phyloP scores from a whole-genome alignment of 2,329 filamentous ascomycete species.

The Ilyonectria sp. region DNA sequence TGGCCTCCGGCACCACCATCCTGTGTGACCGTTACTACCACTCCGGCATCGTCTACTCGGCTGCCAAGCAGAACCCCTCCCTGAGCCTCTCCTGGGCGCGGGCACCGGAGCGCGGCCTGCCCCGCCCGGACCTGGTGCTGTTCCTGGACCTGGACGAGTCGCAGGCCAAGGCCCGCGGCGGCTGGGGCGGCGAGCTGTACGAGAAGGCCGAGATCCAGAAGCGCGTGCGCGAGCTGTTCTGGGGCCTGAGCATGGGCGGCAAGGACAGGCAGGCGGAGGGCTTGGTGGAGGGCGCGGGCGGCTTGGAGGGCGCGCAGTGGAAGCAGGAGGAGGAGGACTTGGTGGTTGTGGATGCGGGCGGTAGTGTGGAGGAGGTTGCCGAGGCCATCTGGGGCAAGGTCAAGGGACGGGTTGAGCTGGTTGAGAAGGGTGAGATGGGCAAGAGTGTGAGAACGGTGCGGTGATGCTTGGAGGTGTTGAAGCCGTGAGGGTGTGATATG shows the following conservation, averaged over 20 bases:
- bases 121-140: conserved; percentile 87
- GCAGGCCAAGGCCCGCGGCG: conserved; percentile 82
- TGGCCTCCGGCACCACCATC: conserved; percentile 80
- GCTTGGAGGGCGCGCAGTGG: conserved; percentile 52
- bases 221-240: conserved; percentile 83
- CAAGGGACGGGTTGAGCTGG: conserved; percentile 61
- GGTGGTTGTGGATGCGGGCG: conserved; percentile 68
- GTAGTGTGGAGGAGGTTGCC: conserved; percentile 69
- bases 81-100: conserved; percentile 86
- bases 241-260: conserved; percentile 65
- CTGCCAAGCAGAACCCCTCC: conserved; percentile 83
- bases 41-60: conserved; percentile 92
- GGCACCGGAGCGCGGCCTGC: conserved; percentile 87
- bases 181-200: conserved; percentile 91
- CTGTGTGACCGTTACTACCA: conserved; percentile 96
- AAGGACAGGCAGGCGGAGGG: conserved; percentile 52
- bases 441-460: conserved; percentile 57
- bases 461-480: conserved; percentile 1
- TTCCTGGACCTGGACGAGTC: conserved; percentile 88
- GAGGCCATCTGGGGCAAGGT: conserved; percentile 70
- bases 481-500: background rate
- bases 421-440: conserved; percentile 66
- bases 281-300: conserved; percentile 40
- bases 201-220: conserved; percentile 88
- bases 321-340: conserved; percentile 68